phyloP scores from a whole-genome alignment of 108 stramenopile genomes.

The Nannochloropsis salina region DNA sequence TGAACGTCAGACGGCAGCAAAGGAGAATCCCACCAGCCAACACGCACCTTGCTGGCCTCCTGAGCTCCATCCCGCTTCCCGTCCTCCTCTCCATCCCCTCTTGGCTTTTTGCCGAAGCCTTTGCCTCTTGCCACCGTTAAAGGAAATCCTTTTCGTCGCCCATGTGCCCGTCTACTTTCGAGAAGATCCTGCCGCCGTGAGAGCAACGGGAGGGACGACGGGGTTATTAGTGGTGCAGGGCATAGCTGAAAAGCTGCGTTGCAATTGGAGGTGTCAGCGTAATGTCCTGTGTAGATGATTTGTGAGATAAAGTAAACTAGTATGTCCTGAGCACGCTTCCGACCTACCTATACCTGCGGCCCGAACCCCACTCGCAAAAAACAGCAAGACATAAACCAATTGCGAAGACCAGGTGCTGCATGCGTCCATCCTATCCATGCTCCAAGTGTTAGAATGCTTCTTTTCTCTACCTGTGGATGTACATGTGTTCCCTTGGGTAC shows the following conservation, averaged over 20 bases:
- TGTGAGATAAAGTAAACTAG: too few species aligned
- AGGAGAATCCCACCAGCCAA: background rate
- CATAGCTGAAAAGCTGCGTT: background rate
- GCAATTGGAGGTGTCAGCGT: too few species aligned
- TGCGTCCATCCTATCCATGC: too few species aligned
- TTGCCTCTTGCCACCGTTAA: constrained; percentile 1
- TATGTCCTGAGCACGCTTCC: too few species aligned
- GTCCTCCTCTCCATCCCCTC: background rate
- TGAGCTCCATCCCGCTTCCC: background rate
- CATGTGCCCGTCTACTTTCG: background rate
- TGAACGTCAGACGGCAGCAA: background rate
- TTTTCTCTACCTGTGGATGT: too few species aligned
- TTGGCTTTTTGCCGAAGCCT: background rate
- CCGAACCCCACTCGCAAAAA: too few species aligned
- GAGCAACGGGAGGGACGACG: background rate
- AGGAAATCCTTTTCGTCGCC: background rate
- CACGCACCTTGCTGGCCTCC: background rate
- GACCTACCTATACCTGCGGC: too few species aligned
- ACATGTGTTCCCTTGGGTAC: too few species aligned
- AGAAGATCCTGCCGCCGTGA: background rate
- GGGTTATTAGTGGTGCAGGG: background rate
- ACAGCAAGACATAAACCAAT: too few species aligned
- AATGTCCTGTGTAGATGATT: too few species aligned
- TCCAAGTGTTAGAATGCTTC: too few species aligned
- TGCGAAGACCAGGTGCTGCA: too few species aligned